Evolutionary conservation across 768 basidiomycete genomes (phyloP).

Genomic region (Hypsizygus marmoreus): DNA sequence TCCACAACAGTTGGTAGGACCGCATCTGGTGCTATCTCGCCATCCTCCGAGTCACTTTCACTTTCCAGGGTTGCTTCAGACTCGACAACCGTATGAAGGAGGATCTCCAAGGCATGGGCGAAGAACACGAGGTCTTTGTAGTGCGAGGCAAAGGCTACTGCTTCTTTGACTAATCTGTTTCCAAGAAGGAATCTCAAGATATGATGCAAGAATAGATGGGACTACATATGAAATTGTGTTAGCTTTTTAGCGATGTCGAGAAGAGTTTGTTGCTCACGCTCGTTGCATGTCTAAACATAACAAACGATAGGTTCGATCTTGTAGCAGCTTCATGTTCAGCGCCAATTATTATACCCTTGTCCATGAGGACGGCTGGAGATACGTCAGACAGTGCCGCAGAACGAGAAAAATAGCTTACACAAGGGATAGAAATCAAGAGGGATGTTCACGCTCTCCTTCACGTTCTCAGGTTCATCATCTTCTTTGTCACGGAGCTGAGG

Average conservation of each 20-base stretch:
- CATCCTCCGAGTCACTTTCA: constrained; percentile 29
- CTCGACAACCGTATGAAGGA: constrained; percentile 92
- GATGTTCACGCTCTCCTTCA: constrained; percentile 93
- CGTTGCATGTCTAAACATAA: constrained; percentile 89
- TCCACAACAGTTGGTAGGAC: constrained; percentile 74
- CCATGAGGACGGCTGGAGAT: constrained; percentile 88
- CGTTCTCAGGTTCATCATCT: constrained; percentile 42
- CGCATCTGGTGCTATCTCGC: constrained; percentile 31
- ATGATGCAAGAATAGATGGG: constrained; percentile 92
- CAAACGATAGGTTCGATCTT: constrained; percentile 78
- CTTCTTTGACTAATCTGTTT: constrained; percentile 63
- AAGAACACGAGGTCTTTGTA: constrained; percentile 92
- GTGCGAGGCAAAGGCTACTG: constrained; percentile 82
- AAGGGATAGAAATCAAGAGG: constrained; percentile 93
- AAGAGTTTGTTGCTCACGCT: constrained; percentile 55
- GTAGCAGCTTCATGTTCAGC: constrained; percentile 86
- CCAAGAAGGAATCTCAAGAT: constrained; percentile 83
- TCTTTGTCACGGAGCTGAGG: constrained; percentile 37
- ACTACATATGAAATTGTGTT: constrained; percentile 48
- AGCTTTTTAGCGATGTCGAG: background rate
- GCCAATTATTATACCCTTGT: constrained; percentile 98
- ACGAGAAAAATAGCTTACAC: constrained; percentile 53
- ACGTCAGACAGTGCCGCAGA: constrained; percentile 9
- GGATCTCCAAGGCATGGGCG: constrained; percentile 90
- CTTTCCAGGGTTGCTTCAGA: constrained; percentile 57